These are phyloP conservation scores for Fusarium sambucinum DNA, from an alignment of 2,329 filamentous ascomycete species.

Conservation along the genomic window DNA sequence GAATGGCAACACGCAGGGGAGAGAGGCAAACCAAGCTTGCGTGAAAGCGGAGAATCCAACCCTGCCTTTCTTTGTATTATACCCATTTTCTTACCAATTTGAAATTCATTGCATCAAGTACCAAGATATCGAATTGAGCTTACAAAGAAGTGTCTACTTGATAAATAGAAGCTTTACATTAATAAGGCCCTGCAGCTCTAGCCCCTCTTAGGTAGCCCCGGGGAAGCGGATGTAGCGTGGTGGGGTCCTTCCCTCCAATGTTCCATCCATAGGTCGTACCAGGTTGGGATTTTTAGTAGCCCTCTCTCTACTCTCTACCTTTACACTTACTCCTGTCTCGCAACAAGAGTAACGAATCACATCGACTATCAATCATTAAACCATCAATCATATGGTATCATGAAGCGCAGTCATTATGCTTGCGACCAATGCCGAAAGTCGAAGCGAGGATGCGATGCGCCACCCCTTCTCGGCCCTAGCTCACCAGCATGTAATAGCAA, in stretches of 20 bases:
- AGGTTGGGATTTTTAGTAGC: background rate
- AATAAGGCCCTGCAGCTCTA: background rate
- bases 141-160: too few relatives aligned
- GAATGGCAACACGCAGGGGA: too few relatives aligned
- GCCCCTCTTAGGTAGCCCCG: background rate
- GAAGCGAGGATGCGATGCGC: constrained; percentile 45
- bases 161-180: too few relatives aligned
- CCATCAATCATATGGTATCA: constrained; percentile 8
- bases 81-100: background rate
- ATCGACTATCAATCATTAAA: background rate
- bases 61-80: background rate
- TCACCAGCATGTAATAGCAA: constrained; percentile 4
- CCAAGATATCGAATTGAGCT: background rate
- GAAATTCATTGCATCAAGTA: background rate
- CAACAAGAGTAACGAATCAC: background rate
- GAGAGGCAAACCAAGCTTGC: background rate
- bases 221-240: background rate
- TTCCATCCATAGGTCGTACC: background rate
- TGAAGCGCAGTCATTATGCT: constrained; percentile 45
- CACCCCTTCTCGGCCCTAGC: constrained; percentile 25
- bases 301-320: background rate
- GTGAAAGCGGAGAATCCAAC: background rate
- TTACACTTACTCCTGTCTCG: background rate
- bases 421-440: constrained; percentile 45
- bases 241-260: background rate